A percentile compares a stretch with the other conserved stretches of the same genome.
Evolutionary conservation across 1,139 yeast genomes (phyloP).

Genomic region (Diutina sp.): DNA sequence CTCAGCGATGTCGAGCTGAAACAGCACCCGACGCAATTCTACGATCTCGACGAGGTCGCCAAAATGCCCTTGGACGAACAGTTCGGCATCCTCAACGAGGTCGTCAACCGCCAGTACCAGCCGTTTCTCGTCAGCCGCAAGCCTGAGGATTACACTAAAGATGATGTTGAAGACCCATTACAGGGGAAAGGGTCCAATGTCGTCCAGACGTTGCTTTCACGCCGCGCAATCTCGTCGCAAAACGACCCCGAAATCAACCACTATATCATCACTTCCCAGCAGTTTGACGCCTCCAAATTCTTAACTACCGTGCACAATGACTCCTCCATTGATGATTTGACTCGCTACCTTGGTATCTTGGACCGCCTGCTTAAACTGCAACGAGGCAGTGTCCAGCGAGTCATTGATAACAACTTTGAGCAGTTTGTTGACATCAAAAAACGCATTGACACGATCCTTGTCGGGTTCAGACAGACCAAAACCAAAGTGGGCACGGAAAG

Average conservation of each 20-base stretch:
- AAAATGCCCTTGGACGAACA: conserved; percentile 4
- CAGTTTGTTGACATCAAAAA: conserved; percentile 70
- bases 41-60: conserved; percentile 3
- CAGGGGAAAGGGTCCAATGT: conserved; percentile 24
- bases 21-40: not conserved
- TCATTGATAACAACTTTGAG: conserved; percentile 65
- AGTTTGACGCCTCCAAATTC: conserved; percentile 60
- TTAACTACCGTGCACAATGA: conserved; percentile 59
- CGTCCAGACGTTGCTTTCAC: conserved; percentile 25
- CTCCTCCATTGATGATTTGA: conserved; percentile 54
- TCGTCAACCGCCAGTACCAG: conserved; percentile 3
- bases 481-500: conserved; percentile 24
- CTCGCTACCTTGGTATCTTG: conserved; percentile 40
- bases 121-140: conserved; percentile 2
- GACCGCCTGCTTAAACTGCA: conserved; percentile 52
- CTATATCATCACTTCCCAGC: conserved; percentile 58
- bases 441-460: conserved; percentile 25
- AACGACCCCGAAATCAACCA: conserved; percentile 32
- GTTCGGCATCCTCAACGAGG: conserved; percentile 4
- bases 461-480: conserved; percentile 21
- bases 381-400: conserved; percentile 49
- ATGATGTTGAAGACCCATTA: conserved; percentile 36
- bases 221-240: conserved; percentile 23
- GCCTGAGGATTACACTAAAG: conserved; percentile 3
- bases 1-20: not conserved